phyloP scores from a whole-genome alignment of 2,329 filamentous ascomycete genomes.

The Xylariomycetidae sp. region DNA sequence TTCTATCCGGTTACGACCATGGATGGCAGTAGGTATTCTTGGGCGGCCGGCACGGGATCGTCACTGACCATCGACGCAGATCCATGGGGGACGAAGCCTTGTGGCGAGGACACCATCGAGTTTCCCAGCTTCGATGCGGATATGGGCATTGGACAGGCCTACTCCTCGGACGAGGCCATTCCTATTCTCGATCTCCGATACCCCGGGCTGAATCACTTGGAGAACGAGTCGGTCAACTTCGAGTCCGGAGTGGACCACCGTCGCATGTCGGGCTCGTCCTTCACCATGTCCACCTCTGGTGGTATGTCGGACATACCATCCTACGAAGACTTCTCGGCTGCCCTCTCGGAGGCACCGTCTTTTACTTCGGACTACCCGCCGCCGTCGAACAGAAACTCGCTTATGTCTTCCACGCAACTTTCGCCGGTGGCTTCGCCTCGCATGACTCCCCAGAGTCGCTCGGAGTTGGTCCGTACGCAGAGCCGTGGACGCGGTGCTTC shows the following conservation, averaged over 20 bases:
- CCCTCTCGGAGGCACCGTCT: constrained; percentile 60
- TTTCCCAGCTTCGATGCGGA: constrained; percentile 51
- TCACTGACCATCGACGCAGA: constrained; percentile 28
- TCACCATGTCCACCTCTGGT: constrained; percentile 63
- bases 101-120: constrained; percentile 51
- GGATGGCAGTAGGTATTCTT: constrained; percentile 40
- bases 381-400: constrained; percentile 60
- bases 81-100: constrained; percentile 49
- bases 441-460: constrained; percentile 54
- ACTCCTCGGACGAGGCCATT: constrained; percentile 56
- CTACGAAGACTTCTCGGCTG: constrained; percentile 64
- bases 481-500: constrained; percentile 63
- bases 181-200: constrained; percentile 57
- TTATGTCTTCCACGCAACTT: constrained; percentile 64
- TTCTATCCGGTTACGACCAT: constrained; percentile 46
- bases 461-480: constrained; percentile 55
- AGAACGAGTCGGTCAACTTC: constrained; percentile 44
- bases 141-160: constrained; percentile 56
- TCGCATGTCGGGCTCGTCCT: constrained; percentile 66
- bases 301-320: constrained; percentile 62
- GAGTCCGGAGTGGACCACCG: constrained; percentile 50
- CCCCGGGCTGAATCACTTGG: constrained; percentile 37
- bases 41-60: constrained; percentile 3
- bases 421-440: constrained; percentile 68
- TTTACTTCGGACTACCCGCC: constrained; percentile 62